Conservation (phyloP, 129 eudicot genomes). For the Flaveria bidentis region DNA sequence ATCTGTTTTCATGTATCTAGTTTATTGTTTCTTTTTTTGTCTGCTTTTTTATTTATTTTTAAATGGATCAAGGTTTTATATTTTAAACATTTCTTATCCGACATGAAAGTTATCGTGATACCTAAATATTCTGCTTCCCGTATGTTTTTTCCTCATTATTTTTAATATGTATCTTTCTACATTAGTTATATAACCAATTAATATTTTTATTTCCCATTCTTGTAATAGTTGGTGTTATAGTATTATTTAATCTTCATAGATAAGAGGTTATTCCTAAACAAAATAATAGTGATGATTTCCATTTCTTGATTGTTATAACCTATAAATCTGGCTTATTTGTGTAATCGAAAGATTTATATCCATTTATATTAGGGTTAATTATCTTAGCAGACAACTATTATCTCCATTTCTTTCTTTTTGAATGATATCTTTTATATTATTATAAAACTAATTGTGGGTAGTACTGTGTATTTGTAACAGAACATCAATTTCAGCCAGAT, state of each 20-base stretch:
- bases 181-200: no score
- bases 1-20: not conserved
- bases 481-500: slow-evolving; percentile 68
- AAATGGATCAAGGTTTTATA: no score
- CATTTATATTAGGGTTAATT: not conserved
- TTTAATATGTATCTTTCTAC: no score
- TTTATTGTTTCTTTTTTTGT: not conserved
- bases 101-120: no score
- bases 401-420: not conserved
- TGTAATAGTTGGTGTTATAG: no score
- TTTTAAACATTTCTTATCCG: no score
- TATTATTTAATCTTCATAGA: no score
- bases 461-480: slow-evolving; percentile 50
- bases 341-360: not conserved
- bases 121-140: no score
- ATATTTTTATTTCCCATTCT: no score
- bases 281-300: not conserved
- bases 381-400: not conserved
- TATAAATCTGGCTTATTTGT: not conserved
- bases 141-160: no score
- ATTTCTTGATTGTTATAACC: not conserved
- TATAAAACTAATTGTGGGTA: slow-evolving; percentile 22
- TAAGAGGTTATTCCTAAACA: no score
- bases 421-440: not conserved
- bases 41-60: not conserved